Evolutionary conservation across 1,284 basidiomycete species (phyloP).

Genomic region (Boletellus deceptivus): DNA sequence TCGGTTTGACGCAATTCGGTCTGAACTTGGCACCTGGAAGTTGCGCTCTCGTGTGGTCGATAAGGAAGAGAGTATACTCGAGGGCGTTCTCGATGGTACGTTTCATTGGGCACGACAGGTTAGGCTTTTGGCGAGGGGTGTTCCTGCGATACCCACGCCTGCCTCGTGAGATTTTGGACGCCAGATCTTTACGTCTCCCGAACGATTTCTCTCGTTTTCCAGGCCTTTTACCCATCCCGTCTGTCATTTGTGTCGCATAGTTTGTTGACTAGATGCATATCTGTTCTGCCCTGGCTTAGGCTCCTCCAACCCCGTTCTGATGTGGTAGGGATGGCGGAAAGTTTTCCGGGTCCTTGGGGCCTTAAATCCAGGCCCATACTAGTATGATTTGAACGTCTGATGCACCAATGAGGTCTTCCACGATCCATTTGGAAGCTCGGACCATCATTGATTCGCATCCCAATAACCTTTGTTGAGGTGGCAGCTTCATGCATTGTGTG

Average conservation of each 20-base stretch:
- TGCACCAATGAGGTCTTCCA: too few species aligned
- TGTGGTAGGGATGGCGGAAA: too few species aligned
- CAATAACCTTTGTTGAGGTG: too few species aligned
- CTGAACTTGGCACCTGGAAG: conserved; percentile 7
- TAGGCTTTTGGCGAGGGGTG: not conserved
- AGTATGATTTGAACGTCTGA: too few species aligned
- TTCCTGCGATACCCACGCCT: conserved; percentile 12
- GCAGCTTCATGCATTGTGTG: too few species aligned
- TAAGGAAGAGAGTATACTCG: conserved; percentile 4
- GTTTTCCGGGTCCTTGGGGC: too few species aligned
- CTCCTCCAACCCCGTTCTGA: too few species aligned
- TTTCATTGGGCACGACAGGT: conserved; percentile 18
- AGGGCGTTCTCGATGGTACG: not conserved
- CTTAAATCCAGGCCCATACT: too few species aligned
- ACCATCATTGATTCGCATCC: too few species aligned
- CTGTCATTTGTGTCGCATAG: not conserved
- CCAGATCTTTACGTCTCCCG: too few species aligned
- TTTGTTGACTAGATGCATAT: not conserved
- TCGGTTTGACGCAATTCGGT: conserved; percentile 5
- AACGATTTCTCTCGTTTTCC: not conserved
- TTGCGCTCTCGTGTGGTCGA: conserved; percentile 18
- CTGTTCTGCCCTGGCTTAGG: too few species aligned
- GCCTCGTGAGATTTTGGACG: not conserved
- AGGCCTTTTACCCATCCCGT: not conserved
- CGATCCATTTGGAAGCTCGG: too few species aligned